phyloP scores from a whole-genome alignment of 2,329 filamentous ascomycete species.

The Emmonsiellopsis sp. region DNA sequence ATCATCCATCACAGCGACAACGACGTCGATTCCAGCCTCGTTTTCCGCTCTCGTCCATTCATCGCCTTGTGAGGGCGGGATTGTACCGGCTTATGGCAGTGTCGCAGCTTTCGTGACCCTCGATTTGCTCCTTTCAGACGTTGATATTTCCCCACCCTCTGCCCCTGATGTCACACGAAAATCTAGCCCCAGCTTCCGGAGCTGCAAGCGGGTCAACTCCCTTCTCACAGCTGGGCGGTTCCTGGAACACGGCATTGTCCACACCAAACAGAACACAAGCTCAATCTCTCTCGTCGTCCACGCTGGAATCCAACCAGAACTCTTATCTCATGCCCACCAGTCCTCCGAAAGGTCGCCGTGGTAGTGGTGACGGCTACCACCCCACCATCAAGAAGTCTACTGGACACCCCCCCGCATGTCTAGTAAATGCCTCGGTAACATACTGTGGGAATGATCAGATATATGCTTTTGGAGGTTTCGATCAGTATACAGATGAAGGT shows the following conservation, averaged over 20 bases:
- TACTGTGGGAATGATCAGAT: conserved; percentile 97
- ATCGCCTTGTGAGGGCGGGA: neutral
- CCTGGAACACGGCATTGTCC: conserved; percentile 1
- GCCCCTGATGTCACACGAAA: conserved; percentile 1
- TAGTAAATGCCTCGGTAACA: conserved; percentile 98
- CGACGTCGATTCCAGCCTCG: neutral
- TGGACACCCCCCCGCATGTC: conserved; percentile 76
- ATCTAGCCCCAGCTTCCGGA: neutral
- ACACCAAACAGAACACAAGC: conserved; percentile 1
- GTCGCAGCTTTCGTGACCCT: neutral
- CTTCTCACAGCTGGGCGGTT: neutral
- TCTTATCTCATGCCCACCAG: conserved; percentile 89
- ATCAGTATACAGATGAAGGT: conserved; percentile 95
- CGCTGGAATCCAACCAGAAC: conserved; percentile 47
- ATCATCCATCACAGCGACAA: neutral
- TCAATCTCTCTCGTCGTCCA: conserved; percentile 17
- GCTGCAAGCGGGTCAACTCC: neutral
- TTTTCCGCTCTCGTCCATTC: neutral
- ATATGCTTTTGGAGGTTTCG: conserved; percentile 95
- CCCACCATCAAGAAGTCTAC: conserved; percentile 73
- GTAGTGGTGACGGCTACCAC: conserved; percentile 63
- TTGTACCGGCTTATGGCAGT: neutral
- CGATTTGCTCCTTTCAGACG: neutral
- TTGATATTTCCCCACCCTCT: neutral
- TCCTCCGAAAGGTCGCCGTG: conserved; percentile 56